Conservation (phyloP, 2,329 filamentous ascomycete genomes). For the Penicillium aurantiogriseum region DNA sequence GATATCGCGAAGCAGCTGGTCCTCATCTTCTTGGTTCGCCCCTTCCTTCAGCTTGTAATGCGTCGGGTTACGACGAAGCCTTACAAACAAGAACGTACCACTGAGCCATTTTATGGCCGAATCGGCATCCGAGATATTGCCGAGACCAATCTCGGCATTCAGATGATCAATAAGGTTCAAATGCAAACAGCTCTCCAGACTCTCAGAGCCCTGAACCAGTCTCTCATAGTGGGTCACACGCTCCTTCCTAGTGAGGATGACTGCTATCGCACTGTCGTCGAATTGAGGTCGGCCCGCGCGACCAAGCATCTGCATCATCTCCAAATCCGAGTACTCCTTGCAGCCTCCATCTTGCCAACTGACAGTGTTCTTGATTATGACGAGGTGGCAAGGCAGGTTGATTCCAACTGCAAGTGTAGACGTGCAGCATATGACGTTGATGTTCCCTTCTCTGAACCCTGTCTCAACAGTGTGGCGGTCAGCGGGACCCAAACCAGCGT, state of each 20-base stretch:
- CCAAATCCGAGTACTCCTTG: conserved; percentile 75
- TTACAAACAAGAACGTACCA: conserved; percentile 75
- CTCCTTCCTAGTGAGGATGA: conserved; percentile 72
- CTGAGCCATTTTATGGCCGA: conserved; percentile 72
- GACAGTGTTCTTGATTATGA: conserved; percentile 77
- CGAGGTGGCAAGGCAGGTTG: conserved; percentile 79
- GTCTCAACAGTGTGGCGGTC: conserved; percentile 68
- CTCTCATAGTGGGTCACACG: conserved; percentile 67
- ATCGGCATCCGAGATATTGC: conserved; percentile 63
- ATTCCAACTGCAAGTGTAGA: conserved; percentile 81
- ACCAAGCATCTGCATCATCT: conserved; percentile 89
- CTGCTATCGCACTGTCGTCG: conserved; percentile 70
- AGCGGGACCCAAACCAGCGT: conserved; percentile 66
- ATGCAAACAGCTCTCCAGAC: conserved; percentile 76
- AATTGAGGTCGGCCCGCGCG: conserved; percentile 82
- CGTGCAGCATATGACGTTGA: conserved; percentile 81
- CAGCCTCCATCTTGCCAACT: conserved; percentile 60
- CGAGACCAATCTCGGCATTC: conserved; percentile 78
- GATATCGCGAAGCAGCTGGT: conserved; percentile 66
- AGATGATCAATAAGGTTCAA: conserved; percentile 77
- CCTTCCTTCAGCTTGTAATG: conserved; percentile 67
- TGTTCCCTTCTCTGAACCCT: conserved; percentile 66
- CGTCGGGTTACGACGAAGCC: conserved; percentile 67
- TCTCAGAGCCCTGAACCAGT: conserved; percentile 70
- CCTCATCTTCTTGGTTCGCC: conserved; percentile 50